These are phyloP conservation scores for Venturia effusa DNA, from an alignment of 2,329 filamentous ascomycete genomes.

Conservation along the genomic window DNA sequence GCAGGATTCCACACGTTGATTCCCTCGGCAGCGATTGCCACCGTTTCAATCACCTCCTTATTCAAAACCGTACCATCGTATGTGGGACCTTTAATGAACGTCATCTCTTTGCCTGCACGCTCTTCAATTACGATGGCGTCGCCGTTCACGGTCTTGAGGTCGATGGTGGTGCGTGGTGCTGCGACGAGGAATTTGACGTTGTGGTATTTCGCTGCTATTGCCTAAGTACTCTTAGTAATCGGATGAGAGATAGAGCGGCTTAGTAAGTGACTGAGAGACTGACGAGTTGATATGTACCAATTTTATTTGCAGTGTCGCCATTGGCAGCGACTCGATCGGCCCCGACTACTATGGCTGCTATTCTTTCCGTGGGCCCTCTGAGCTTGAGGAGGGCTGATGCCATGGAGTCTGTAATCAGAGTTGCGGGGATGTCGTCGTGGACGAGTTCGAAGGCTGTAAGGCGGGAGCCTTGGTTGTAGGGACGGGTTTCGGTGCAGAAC, in stretches of 20 bases:
- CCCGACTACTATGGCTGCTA: slow-evolving; percentile 83
- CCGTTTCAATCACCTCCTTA: slow-evolving; percentile 47
- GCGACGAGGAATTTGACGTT: slow-evolving; percentile 91
- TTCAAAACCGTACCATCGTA: slow-evolving; percentile 54
- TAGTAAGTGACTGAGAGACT: background rate
- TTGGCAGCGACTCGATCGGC: slow-evolving; percentile 93
- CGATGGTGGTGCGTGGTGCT: slow-evolving; percentile 88
- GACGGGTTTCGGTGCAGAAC: slow-evolving; percentile 93
- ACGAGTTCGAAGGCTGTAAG: slow-evolving; percentile 95
- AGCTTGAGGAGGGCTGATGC: slow-evolving; percentile 71
- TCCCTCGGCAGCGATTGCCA: slow-evolving; percentile 66
- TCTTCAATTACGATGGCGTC: slow-evolving; percentile 83
- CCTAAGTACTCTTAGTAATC: slow-evolving; percentile 29
- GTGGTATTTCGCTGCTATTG: slow-evolving; percentile 80
- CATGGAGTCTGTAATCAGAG: slow-evolving; percentile 94
- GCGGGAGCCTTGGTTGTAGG: slow-evolving; percentile 94
- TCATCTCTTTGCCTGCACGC: slow-evolving; percentile 70
- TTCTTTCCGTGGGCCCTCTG: slow-evolving; percentile 46
- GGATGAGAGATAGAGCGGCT: too few relatives aligned
- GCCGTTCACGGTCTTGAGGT: slow-evolving; percentile 68
- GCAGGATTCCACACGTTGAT: slow-evolving; percentile 93
- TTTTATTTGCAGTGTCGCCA: slow-evolving; percentile 97
- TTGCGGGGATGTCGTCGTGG: slow-evolving; percentile 83
- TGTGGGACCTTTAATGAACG: slow-evolving; percentile 68
- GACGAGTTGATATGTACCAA: slow-evolving; percentile 76